Conservation (phyloP, 1,284 basidiomycete species). For the Cutaneotrichosporon spelunceum region DNA sequence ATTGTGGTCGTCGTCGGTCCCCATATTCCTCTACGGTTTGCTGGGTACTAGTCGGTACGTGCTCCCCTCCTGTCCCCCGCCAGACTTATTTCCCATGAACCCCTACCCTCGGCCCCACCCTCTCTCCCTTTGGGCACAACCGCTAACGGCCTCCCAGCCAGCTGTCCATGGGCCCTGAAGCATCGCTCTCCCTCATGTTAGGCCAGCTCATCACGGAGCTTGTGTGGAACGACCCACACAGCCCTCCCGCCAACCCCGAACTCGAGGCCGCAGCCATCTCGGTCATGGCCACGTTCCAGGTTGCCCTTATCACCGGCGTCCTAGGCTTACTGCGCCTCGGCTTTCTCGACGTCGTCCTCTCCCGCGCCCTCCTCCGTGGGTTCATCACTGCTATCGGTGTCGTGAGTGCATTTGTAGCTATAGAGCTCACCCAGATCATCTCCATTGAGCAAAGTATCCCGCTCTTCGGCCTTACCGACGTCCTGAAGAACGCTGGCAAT, state of each 20-base stretch:
- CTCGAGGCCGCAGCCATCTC: slow-evolving; percentile 61
- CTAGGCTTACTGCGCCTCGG: slow-evolving; percentile 85
- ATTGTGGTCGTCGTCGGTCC: slow-evolving; percentile 77
- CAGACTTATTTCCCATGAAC: too few species aligned
- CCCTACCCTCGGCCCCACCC: too few species aligned
- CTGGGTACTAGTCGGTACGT: slow-evolving; percentile 68
- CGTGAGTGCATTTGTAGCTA: slow-evolving; percentile 26
- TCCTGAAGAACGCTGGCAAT: slow-evolving; percentile 55
- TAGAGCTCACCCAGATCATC: slow-evolving; percentile 47
- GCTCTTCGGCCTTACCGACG: slow-evolving; percentile 62
- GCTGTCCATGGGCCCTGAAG: slow-evolving; percentile 74
- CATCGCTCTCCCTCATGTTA: slow-evolving; percentile 79
- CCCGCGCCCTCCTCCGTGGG: slow-evolving; percentile 74
- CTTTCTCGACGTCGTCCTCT: slow-evolving; percentile 92
- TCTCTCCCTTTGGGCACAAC: too few species aligned
- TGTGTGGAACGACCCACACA: slow-evolving; percentile 62
- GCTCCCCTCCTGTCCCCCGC: too few species aligned
- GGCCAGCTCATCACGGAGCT: slow-evolving; percentile 77
- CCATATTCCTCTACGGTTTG: slow-evolving; percentile 75
- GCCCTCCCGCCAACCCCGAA: slow-evolving; percentile 55
- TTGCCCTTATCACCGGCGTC: slow-evolving; percentile 79
- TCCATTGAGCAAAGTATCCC: slow-evolving; percentile 62
- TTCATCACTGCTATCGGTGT: slow-evolving; percentile 59
- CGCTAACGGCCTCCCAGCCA: slow-evolving; percentile 44
- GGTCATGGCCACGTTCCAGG: slow-evolving; percentile 72